These are phyloP conservation scores for Fusarium chuoi DNA, from an alignment of 2,329 filamentous ascomycete species.

Conservation along the genomic window DNA sequence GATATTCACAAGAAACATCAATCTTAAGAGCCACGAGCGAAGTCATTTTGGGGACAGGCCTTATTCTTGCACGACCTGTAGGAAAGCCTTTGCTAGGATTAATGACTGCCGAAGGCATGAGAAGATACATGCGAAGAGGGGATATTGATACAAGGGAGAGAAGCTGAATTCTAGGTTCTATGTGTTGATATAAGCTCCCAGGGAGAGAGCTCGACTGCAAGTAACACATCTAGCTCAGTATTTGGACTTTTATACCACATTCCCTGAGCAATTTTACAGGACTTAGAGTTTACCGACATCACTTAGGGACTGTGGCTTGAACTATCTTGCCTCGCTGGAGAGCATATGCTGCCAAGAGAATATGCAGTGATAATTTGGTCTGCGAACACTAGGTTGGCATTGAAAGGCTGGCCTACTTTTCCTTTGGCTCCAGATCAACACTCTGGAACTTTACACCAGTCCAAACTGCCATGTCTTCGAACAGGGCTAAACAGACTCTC, in stretches of 20 bases:
- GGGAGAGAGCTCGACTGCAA: rapidly evolving
- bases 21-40: neutral
- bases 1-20: neutral
- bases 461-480: neutral
- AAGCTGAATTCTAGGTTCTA: rapidly evolving
- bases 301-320: no score
- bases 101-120: constrained; percentile 16
- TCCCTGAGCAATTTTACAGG: no score
- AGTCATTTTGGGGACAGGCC: constrained; percentile 7
- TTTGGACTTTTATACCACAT: no score
- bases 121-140: constrained; percentile 6
- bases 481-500: neutral
- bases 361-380: rapidly evolving
- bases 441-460: rapidly evolving
- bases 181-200: rapidly evolving
- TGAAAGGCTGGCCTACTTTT: rapidly evolving
- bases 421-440: neutral
- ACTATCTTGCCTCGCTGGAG: no score
- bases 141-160: neutral
- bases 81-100: neutral
- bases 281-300: no score
- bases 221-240: neutral
- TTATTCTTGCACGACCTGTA: neutral
- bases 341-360: no score
- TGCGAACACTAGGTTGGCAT: rapidly evolving